A percentile compares a stretch with the other conserved stretches of the same genome.
phyloP scores from a whole-genome alignment of 2,329 filamentous ascomycete genomes.

The Incumbomyces lentus region DNA sequence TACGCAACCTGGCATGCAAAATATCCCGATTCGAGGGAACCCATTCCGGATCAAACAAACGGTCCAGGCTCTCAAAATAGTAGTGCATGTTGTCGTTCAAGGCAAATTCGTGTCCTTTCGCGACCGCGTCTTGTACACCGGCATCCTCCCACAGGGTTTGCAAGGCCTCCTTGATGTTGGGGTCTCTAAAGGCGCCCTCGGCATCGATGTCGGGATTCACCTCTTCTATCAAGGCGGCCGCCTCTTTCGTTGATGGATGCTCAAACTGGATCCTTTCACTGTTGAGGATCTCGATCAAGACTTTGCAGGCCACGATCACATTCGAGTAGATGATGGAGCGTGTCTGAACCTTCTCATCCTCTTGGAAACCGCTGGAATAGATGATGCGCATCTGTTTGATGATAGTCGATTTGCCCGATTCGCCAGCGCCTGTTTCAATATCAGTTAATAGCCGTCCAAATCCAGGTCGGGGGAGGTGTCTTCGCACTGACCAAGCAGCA shows the following conservation, averaged over 20 bases:
- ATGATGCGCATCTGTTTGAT: slow-evolving; percentile 99
- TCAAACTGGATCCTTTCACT: slow-evolving; percentile 73
- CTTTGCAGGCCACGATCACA: slow-evolving; percentile 80
- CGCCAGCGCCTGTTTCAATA: slow-evolving; percentile 62
- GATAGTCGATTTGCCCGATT: slow-evolving; percentile 92
- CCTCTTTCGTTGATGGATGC: slow-evolving; percentile 66
- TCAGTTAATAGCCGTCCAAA: neutral
- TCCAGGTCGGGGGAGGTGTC: neutral
- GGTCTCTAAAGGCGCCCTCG: slow-evolving; percentile 64
- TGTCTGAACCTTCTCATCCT: slow-evolving; percentile 83
- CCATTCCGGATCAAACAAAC: slow-evolving; percentile 66
- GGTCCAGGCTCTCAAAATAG: slow-evolving; percentile 70
- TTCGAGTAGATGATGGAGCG: slow-evolving; percentile 95
- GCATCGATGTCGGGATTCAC: slow-evolving; percentile 69
- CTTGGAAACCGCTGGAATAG: slow-evolving; percentile 82
- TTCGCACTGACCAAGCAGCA: slow-evolving; percentile 72
- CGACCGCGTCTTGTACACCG: slow-evolving; percentile 77
- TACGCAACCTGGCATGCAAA: slow-evolving; percentile 76
- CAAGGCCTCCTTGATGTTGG: slow-evolving; percentile 59
- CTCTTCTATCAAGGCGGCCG: slow-evolving; percentile 64
- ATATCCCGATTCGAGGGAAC: slow-evolving; percentile 91
- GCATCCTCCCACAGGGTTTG: slow-evolving; percentile 72
- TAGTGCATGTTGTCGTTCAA: slow-evolving; percentile 92
- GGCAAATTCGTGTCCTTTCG: slow-evolving; percentile 91
- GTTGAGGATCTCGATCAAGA: slow-evolving; percentile 83